These are phyloP conservation scores for Fusarium pilosicola DNA, from an alignment of 2,329 filamentous ascomycete genomes.

Conservation along the genomic window DNA sequence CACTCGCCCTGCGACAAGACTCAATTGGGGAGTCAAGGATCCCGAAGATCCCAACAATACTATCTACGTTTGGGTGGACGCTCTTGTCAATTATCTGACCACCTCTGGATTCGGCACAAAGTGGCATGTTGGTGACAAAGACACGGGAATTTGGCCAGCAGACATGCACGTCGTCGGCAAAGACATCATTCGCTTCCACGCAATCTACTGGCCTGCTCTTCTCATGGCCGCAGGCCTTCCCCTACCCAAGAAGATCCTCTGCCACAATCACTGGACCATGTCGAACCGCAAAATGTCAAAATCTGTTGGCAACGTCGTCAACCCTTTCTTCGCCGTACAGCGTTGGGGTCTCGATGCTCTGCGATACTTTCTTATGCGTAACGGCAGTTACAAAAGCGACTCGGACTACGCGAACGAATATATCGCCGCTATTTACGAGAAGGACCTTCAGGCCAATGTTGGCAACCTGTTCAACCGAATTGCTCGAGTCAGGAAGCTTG, in stretches of 20 bases:
- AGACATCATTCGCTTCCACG: conserved; percentile 96
- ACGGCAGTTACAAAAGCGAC: conserved; percentile 81
- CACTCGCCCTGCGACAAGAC: conserved; percentile 79
- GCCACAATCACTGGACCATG: conserved; percentile 96
- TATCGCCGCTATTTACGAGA: conserved; percentile 82
- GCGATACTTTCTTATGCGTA: conserved; percentile 87
- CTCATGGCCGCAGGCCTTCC: conserved; percentile 88
- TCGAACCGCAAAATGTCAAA: conserved; percentile 96
- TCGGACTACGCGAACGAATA: conserved; percentile 84
- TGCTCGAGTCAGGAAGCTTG: conserved; percentile 65
- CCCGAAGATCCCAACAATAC: conserved; percentile 87
- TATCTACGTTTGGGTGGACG: conserved; percentile 98
- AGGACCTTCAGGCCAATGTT: conserved; percentile 77
- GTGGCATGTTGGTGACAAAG: conserved; percentile 73
- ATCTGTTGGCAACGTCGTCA: conserved; percentile 92
- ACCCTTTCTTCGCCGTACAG: conserved; percentile 90
- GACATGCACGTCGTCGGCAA: conserved; percentile 95
- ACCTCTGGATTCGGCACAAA: conserved; percentile 75
- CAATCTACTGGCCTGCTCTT: conserved; percentile 97
- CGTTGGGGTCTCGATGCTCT: conserved; percentile 88
- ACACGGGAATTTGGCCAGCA: conserved; percentile 81
- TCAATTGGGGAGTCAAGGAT: conserved; percentile 90
- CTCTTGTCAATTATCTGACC: conserved; percentile 92
- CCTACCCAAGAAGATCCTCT: conserved; percentile 80
- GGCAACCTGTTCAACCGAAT: conserved; percentile 84